phyloP scores from a whole-genome alignment of 2,329 filamentous ascomycete species.

The Xylariomycetidae sp. region DNA sequence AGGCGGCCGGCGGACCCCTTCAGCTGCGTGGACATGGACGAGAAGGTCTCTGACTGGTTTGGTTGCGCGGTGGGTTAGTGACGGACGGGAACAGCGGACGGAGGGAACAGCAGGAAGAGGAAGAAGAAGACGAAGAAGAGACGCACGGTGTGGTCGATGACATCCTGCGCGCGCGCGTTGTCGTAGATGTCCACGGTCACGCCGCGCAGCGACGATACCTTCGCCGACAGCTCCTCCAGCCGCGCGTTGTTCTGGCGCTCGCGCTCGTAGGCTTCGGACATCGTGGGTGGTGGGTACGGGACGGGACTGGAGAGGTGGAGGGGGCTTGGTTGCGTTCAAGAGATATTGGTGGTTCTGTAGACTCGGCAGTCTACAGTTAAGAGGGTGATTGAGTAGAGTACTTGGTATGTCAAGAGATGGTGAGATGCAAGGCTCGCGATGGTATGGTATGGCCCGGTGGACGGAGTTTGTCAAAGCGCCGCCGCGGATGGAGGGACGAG shows the following conservation, averaged over 20 bases:
- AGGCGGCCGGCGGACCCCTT: conserved; percentile 79
- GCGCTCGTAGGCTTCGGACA: conserved; percentile 74
- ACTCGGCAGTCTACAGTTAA: background rate
- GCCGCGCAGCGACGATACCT: conserved; percentile 85
- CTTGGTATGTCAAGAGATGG: too few species aligned
- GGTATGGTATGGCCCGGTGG: too few species aligned
- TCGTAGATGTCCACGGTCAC: conserved; percentile 98
- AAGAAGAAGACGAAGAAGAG: conserved; percentile 1
- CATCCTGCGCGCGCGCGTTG: conserved; percentile 79
- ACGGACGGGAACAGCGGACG: background rate
- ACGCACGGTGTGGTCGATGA: conserved; percentile 80
- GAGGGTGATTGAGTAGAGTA: background rate
- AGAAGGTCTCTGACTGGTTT: conserved; percentile 83
- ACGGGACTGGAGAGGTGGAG: background rate
- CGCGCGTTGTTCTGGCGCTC: conserved; percentile 92
- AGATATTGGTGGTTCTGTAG: background rate
- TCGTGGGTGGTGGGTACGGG: conserved; percentile 26
- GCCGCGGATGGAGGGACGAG: too few species aligned
- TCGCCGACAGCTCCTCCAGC: conserved; percentile 81
- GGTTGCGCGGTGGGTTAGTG: background rate
- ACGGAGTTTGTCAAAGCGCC: too few species aligned
- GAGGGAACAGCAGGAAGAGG: background rate
- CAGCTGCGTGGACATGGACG: conserved; percentile 73
- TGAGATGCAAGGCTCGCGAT: too few species aligned
- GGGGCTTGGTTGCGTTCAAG: background rate